A percentile compares a stretch with the other conserved stretches of the same genome.
Conservation (phyloP, 176 grass and related monocot genomes). For the Triticum monococcum region DNA sequence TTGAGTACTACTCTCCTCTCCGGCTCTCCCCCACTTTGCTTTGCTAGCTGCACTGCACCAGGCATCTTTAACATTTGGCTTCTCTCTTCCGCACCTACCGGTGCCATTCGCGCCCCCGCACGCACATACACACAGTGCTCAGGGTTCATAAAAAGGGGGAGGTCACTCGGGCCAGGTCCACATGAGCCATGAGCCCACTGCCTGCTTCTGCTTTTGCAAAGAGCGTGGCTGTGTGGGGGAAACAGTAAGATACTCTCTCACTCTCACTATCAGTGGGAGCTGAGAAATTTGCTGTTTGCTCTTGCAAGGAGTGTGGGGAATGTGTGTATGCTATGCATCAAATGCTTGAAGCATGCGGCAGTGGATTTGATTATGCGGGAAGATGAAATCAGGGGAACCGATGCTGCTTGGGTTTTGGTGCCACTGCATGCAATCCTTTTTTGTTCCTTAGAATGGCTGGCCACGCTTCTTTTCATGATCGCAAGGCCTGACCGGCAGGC, state of each 20-base stretch:
- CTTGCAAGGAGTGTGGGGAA: constrained; percentile 1
- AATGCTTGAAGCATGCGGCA: neutral
- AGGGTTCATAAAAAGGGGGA: constrained; percentile 6
- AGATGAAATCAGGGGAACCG: neutral
- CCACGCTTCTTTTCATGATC: constrained; percentile 45
- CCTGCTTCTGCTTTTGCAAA: constrained; percentile 27
- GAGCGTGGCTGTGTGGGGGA: constrained; percentile 3
- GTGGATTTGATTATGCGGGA: neutral
- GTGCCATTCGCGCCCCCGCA: too few relatives aligned
- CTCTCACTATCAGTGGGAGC: constrained; percentile 25
- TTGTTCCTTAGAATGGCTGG: neutral
- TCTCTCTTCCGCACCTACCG: constrained; percentile 38
- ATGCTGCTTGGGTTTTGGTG: constrained; percentile 23
- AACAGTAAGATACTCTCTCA: constrained; percentile 16
- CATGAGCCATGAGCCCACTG: constrained; percentile 35
- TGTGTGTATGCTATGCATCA: neutral
- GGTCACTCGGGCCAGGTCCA: neutral
- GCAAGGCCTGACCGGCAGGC: neutral
- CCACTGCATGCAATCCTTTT: constrained; percentile 18
- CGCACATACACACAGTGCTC: neutral
- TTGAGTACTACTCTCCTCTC: constrained; percentile 4
- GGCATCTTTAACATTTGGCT: constrained; percentile 41
- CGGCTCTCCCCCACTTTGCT: neutral
- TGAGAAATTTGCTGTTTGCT: constrained; percentile 11
- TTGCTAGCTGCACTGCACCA: neutral